Evolutionary conservation across 2,329 filamentous ascomycete species (phyloP).

Genomic region (Thelonectria blattea): DNA sequence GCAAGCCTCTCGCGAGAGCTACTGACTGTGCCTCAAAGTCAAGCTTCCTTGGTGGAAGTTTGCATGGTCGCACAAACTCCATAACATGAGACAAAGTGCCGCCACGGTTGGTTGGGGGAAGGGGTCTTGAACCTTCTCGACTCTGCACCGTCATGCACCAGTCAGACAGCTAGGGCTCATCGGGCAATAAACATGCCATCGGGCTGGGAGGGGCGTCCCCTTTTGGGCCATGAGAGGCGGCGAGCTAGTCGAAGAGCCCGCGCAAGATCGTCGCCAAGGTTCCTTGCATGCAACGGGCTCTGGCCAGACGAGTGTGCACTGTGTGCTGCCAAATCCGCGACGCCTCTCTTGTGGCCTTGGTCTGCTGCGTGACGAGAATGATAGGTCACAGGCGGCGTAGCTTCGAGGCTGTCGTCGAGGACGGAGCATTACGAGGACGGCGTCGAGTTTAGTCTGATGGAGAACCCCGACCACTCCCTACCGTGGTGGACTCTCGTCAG

Average conservation of each 20-base stretch:
- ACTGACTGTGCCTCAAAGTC: not conserved
- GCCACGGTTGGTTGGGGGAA: slow-evolving; percentile 1
- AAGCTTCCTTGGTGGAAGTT: not conserved
- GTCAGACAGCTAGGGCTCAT: slow-evolving; percentile 11
- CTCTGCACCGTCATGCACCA: slow-evolving; percentile 5
- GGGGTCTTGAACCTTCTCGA: not conserved
- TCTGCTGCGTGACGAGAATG: not conserved
- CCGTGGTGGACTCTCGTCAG: not conserved
- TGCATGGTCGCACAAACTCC: not conserved
- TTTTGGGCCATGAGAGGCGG: slow-evolving; percentile 1
- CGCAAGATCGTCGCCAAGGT: slow-evolving; percentile 21
- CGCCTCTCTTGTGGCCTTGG: not conserved
- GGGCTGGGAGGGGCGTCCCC: slow-evolving; percentile 3
- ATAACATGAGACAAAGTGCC: slow-evolving; percentile 3
- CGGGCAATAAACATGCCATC: slow-evolving; percentile 14
- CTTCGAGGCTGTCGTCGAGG: not conserved
- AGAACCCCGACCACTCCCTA: no score
- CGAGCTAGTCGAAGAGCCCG: slow-evolving; percentile 3
- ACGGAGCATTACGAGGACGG: not conserved
- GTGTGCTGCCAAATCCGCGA: slow-evolving; percentile 1
- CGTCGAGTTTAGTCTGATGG: not conserved
- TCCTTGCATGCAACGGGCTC: slow-evolving; percentile 1
- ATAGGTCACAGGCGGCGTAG: not conserved
- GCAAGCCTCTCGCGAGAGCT: slow-evolving; percentile 3
- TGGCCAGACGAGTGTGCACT: no score